Base-by-base conservation (phyloP, 164 flowering plant genomes). In the Pachysandra terminalis region DNA sequence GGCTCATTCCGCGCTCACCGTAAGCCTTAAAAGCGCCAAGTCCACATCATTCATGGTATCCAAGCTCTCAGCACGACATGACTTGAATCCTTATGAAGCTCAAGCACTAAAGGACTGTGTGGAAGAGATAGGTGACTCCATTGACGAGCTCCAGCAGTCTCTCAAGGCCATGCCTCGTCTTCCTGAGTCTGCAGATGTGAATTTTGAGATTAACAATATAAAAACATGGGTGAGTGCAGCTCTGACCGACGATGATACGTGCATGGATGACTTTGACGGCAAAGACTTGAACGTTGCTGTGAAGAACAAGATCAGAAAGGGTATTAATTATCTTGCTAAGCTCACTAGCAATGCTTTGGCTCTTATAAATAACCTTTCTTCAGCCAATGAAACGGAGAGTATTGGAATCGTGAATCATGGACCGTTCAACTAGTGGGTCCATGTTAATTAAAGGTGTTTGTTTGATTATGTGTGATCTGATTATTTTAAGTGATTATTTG, bases 161-260 rank as follows among this genome's bases (percentile, higher is more conserved):
- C 13, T 84, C 26, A 54, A n/a, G n/a, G 87, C 81, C 52, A 68
- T 84, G 87, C 62, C 53, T 40, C 73, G 74, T 26, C 65, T 85
- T 19, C 53, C 24, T 13, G 81, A 76, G 4, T 73, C 77, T 0
- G n/a, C n/a, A n/a, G 81, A 83, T 15, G 74, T 78, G 51, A 72
- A 64, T n/a, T 51, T 65, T 10, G 56, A 84, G 26, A 73, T 84
- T 81, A 72, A 77, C 63, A 74, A 84, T 19, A 73, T 87, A 0
- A 71, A 80, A 79, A 88, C 90, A 0, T 85, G 86, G 84, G 88
- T 86, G 1, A 88, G 89, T 59, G 87, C 93, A 0, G 89, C 89
- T 0, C 65, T 88, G 58, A 79, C 93, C 0, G 78, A 85, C 28
- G 88, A 83, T 12, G 80, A 82, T 9, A 83, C 90, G 0, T 88